Evolutionary conservation across 352 stramenopile species (phyloP).

Genomic region (Peronospora belbahrii): DNA sequence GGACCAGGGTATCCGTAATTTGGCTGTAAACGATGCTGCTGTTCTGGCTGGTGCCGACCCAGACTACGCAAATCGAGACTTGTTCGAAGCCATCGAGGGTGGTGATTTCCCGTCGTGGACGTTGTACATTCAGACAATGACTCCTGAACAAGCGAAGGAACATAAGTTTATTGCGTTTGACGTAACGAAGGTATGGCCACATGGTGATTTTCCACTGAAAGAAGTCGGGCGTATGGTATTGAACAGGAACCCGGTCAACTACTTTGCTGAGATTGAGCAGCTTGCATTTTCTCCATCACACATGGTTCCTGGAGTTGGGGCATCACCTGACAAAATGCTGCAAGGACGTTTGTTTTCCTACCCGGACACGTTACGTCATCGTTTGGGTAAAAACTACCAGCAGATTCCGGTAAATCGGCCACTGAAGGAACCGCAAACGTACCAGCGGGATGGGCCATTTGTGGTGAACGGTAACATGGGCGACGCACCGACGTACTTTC

Average conservation of each 20-base stretch:
- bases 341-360: conserved; percentile 86
- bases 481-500: conserved; percentile 79
- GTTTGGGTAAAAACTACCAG: conserved; percentile 84
- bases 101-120: conserved; percentile 68
- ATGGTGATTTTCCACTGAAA: neutral
- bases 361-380: conserved; percentile 81
- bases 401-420: conserved; percentile 86
- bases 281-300: conserved; percentile 87
- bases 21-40: conserved; percentile 56
- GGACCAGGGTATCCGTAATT: conserved; percentile 73
- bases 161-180: conserved; percentile 3
- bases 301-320: conserved; percentile 87
- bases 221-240: neutral
- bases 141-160: conserved; percentile 42
- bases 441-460: conserved; percentile 84
- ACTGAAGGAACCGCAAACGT: conserved; percentile 59
- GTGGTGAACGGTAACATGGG: conserved; percentile 66
- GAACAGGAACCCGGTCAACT: conserved; percentile 85
- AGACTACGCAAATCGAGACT: conserved; percentile 80
- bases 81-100: conserved; percentile 78
- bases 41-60: conserved; percentile 52
- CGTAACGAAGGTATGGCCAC: neutral
- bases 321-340: conserved; percentile 84
- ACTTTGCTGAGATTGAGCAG: conserved; percentile 92
- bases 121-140: conserved; percentile 88